Evolutionary conservation across 2,329 filamentous ascomycete genomes (phyloP), one percentile per base, ranked within the genome.

Genomic region (Monosporascus sp.): DNA sequence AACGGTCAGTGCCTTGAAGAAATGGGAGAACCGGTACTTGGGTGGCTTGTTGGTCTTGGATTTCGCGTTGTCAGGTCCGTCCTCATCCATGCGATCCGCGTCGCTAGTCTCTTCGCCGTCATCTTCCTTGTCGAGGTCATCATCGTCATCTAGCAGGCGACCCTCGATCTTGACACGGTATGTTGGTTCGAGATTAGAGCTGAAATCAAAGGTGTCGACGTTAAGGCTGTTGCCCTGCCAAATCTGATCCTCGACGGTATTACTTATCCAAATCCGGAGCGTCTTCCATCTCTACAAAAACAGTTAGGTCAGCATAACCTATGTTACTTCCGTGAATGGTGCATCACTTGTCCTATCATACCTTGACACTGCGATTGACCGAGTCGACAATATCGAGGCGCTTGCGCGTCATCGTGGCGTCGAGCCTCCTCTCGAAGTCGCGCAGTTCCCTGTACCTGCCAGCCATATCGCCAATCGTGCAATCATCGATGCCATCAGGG

Each of bases 81-180:
- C 84, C 53, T 84, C 79, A n/a, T 86, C 83, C 82, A 84, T 85
- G 48, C 74, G 75, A 56, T 80, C 76, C 16, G 68, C 69, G 54
- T 81, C 77, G 16, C 71, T 70, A 34, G 72, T 68, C 56, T 66
- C 70, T 17, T 79, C 76, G 36, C 73, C 74, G 24, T 78, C 77
- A 19, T 77, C 76, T 44, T 80, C 76, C 49, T 79, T 73, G 34
- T 79, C 75, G 7, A 58, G 47, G 44, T 65, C 66, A 44, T 84
- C 78, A 44, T 81, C 78, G 51, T 90, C 85, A 58, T 91, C 88
- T 24, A 97, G 78, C 51, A 97, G 74, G 31, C 87, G 84, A 43
- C 91, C 94, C 72, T 97, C 90, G 57, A 99, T 93, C 74, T 92
- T 96, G 61, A 99, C 90, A 53, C 87, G 85, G 69, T 92, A 99